A percentile compares a stretch with the other conserved stretches of the same genome.
phyloP scores from a whole-genome alignment of 2,329 filamentous ascomycete species.

The Cladosporium sp. region DNA sequence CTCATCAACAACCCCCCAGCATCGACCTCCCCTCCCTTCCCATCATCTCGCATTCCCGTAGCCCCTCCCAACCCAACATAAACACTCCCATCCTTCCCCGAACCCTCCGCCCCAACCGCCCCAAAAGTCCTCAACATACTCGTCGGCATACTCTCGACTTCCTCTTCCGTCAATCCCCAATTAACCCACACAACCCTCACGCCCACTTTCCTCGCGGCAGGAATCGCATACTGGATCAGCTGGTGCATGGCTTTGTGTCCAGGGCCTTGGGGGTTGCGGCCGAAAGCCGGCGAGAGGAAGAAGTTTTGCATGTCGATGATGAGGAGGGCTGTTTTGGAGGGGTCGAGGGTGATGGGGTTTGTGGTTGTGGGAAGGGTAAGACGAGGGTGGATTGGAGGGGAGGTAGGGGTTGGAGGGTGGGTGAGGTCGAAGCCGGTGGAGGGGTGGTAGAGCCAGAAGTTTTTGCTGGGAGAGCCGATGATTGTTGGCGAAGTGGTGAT shows the following conservation, averaged over 20 bases:
- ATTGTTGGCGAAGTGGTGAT: conserved; percentile 27
- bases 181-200: conserved; percentile 57
- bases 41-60: conserved; percentile 32
- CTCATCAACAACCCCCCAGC: conserved; percentile 52
- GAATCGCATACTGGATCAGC: conserved; percentile 47
- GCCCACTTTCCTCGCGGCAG: conserved; percentile 52
- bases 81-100: conserved; percentile 27
- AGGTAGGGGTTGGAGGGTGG: conserved; percentile 38
- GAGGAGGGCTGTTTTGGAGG: conserved; percentile 36
- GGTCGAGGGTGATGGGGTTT: conserved; percentile 34
- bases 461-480: conserved; percentile 43
- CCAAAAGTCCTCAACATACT: conserved; percentile 52
- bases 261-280: conserved; percentile 35
- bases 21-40: conserved; percentile 45
- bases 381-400: conserved; percentile 24
- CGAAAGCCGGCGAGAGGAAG: conserved; percentile 37
- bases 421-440: conserved; percentile 49
- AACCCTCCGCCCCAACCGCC: conserved; percentile 21
- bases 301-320: conserved; percentile 39
- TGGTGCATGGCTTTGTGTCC: conserved; percentile 44
- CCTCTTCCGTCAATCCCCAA: conserved; percentile 58
- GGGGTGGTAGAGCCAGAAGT: conserved; percentile 49
- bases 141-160: conserved; percentile 54
- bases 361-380: conserved; percentile 25
- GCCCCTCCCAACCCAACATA: conserved; percentile 37